Evolutionary conservation across 176 grass and related monocot genomes (phyloP).

Genomic region (Avena sativa): DNA sequence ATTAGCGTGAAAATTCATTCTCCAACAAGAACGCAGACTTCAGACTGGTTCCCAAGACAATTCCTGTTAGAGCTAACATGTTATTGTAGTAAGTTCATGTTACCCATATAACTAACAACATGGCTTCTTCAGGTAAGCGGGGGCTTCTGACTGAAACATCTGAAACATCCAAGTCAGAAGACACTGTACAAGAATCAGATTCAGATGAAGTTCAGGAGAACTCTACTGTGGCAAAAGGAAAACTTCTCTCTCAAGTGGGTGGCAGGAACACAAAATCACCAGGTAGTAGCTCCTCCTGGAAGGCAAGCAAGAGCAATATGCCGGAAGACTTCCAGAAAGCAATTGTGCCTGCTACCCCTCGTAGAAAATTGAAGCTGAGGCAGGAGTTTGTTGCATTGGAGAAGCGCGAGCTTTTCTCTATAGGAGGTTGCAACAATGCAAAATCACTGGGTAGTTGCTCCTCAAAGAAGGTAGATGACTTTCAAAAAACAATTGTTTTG

Average conservation of each 20-base stretch:
- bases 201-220: slow-evolving; percentile 26
- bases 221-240: slow-evolving; percentile 8
- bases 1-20: not conserved
- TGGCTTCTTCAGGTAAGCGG: slow-evolving; percentile 41
- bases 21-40: slow-evolving; percentile 20
- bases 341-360: slow-evolving; percentile 1
- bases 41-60: not conserved
- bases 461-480: slow-evolving; percentile 18
- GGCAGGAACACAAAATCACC: not conserved
- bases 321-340: not conserved
- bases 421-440: not conserved
- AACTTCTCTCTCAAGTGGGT: slow-evolving; percentile 30
- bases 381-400: slow-evolving; percentile 11
- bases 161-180: slow-evolving; percentile 39
- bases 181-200: slow-evolving; percentile 6
- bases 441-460: not conserved
- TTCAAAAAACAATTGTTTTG: too few relatives aligned
- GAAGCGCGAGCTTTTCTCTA: slow-evolving; percentile 18
- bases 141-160: slow-evolving; percentile 12
- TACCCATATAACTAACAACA: slow-evolving; percentile 38
- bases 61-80: not conserved
- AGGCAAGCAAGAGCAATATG: not conserved
- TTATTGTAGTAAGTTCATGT: slow-evolving; percentile 21
- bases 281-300: not conserved
- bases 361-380: slow-evolving; percentile 10